Conservation (phyloP, 352 stramenopile species). For the Globisporangium nunn region DNA sequence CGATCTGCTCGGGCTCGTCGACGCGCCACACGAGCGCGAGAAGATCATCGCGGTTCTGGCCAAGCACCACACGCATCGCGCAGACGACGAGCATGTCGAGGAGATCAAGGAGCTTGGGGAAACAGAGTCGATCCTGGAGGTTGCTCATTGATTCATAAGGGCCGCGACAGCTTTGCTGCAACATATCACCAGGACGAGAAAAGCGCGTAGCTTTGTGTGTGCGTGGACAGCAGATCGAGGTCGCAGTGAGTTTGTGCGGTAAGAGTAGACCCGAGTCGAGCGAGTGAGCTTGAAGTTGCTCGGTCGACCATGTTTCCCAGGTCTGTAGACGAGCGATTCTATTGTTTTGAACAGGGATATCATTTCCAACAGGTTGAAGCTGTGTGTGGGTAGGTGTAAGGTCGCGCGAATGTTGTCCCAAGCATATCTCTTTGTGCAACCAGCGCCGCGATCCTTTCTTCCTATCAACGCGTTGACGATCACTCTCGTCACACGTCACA, state of each 20-base stretch:
- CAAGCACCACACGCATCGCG: conserved; percentile 12
- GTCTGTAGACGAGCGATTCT: background rate
- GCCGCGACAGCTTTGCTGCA: no score
- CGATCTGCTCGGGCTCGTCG: conserved; percentile 27
- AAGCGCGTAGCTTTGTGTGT: no score
- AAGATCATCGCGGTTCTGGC: conserved; percentile 24
- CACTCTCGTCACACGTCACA: conserved; percentile 1
- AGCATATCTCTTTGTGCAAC: background rate
- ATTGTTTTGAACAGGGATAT: background rate
- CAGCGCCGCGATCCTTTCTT: background rate
- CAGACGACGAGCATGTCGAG: background rate
- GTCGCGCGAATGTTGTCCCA: background rate
- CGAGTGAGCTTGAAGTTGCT: no score
- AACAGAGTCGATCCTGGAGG: background rate
- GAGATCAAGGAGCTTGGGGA: background rate
- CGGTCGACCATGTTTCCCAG: background rate
- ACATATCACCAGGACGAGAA: no score
- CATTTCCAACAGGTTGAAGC: background rate
- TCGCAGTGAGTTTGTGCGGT: no score
- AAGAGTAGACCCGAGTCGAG: background rate
- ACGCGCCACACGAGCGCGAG: conserved; percentile 21
- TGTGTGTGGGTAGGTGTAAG: background rate
- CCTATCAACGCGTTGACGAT: background rate
- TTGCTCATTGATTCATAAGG: no score
- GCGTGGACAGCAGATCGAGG: no score